Conservation (phyloP, 192 early-diverging fungal genomes). For the Backusella tuberculispora region DNA sequence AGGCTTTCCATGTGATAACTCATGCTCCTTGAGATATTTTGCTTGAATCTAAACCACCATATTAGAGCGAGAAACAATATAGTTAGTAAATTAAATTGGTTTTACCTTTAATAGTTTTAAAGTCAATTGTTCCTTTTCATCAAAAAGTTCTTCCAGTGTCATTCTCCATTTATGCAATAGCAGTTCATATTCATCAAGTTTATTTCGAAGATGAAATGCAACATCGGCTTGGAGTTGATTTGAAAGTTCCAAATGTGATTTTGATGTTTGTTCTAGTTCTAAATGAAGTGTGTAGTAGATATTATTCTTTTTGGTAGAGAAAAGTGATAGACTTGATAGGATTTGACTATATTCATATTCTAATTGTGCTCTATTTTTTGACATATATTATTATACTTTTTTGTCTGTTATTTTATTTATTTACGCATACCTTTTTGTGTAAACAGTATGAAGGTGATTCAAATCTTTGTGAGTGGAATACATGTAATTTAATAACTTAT, state of each 20-base stretch:
- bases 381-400: not conserved
- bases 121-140: not conserved
- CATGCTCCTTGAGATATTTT: not conserved
- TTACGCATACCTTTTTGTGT: not conserved
- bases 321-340: not conserved
- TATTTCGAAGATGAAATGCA: not conserved
- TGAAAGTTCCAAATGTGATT: not conserved
- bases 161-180: not conserved
- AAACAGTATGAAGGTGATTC: not conserved
- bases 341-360: not conserved
- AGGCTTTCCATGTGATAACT: not conserved
- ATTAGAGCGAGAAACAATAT: not conserved
- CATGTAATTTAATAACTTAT: slow-evolving; percentile 1
- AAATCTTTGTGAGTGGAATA: not conserved
- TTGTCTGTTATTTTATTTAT: not conserved
- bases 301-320: not conserved
- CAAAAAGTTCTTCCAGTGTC: not conserved
- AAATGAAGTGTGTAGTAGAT: not conserved
- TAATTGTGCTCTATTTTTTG: not conserved
- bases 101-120: slow-evolving; percentile 1
- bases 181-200: not conserved
- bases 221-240: not conserved
- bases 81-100: not conserved
- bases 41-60: not conserved
- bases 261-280: not conserved